Evolutionary conservation across 805 yeast genomes (phyloP).

Genomic region (Saccharomyces jurei): DNA sequence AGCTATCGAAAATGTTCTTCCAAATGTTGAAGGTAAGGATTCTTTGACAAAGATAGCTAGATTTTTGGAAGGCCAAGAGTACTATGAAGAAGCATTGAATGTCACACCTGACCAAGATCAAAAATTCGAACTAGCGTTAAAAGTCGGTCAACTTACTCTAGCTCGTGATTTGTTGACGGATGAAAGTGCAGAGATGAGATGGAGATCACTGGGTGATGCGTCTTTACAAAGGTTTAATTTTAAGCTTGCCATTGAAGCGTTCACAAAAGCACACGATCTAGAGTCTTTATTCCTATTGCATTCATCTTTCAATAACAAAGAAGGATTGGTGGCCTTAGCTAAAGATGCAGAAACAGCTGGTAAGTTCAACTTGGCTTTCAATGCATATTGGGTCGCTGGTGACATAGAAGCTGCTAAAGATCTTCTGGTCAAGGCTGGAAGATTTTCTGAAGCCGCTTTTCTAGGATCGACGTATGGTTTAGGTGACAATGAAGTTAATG

Average conservation of each 20-base stretch:
- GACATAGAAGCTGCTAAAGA: slow-evolving; percentile 56
- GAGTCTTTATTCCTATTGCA: slow-evolving; percentile 75
- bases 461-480: slow-evolving; percentile 63
- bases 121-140: slow-evolving; percentile 79
- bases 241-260: slow-evolving; percentile 71
- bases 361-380: slow-evolving; percentile 83
- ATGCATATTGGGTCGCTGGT: slow-evolving; percentile 82
- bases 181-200: slow-evolving; percentile 56
- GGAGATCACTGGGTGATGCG: slow-evolving; percentile 88
- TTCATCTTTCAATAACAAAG: slow-evolving; percentile 68
- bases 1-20: slow-evolving; percentile 52
- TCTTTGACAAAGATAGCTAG: slow-evolving; percentile 76
- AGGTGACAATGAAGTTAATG: slow-evolving; percentile 36
- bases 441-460: slow-evolving; percentile 79
- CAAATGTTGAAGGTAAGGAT: slow-evolving; percentile 49
- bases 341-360: slow-evolving; percentile 62
- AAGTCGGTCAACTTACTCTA: slow-evolving; percentile 59
- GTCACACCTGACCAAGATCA: slow-evolving; percentile 85
- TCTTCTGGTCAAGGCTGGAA: slow-evolving; percentile 56
- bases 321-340: slow-evolving; percentile 56
- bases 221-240: slow-evolving; percentile 74
- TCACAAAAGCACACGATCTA: slow-evolving; percentile 68
- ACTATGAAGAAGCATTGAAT: slow-evolving; percentile 70
- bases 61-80: slow-evolving; percentile 90
- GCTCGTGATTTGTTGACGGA: slow-evolving; percentile 61